Evolutionary conservation across 148 eudicot species (phyloP), one percentile per base, ranked within the genome.

Genomic region (Drosera capensis): DNA sequence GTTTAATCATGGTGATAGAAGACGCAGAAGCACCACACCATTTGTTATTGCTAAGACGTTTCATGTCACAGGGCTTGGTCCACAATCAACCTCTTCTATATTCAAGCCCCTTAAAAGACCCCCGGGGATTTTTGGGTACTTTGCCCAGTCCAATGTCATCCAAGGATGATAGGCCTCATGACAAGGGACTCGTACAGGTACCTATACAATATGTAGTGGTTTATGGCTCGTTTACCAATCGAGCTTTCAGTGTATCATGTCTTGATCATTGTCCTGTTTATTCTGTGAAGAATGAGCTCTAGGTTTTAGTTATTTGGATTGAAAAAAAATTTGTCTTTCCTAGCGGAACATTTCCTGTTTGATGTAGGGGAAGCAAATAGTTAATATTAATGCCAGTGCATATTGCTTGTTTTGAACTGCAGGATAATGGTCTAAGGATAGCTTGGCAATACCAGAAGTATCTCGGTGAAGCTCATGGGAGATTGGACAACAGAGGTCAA

Each of bases 21-120:
- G 97, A 90, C 63, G 58, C 78, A 11, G 95, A 90, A 73, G 97
- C 95, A 37, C 97, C 97, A 21, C 97, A 90, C 65, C 95, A 84
- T 73, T 80, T 90, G 97, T 63, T 90, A 39, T 65, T 90, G 63
- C 58, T 90, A 53, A 80, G 97, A 49, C 83, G 78, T 73, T 90
- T 90, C 51, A 90, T 90, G 97, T 77, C 95, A 30, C 97, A 90
- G 68, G 97, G 97, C 23, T 63, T 90, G 57, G 55, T 90, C 25
- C 97, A 84, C 54, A 70, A 73, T 49, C 95, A 90, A 51, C 80
- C 93, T 52, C 82, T 90, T 56, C 67, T 90, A 39, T 90, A 75
- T 68, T 92, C 94, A 7, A 80, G 95, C 59, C 94, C 97, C 9
- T 59, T 82, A 1, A 71, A 63, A 53, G 92, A 90, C 40, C 97